These are phyloP conservation scores for Eugenia klotzschiana DNA, from an alignment of 441 rosid species.

Conservation along the genomic window DNA sequence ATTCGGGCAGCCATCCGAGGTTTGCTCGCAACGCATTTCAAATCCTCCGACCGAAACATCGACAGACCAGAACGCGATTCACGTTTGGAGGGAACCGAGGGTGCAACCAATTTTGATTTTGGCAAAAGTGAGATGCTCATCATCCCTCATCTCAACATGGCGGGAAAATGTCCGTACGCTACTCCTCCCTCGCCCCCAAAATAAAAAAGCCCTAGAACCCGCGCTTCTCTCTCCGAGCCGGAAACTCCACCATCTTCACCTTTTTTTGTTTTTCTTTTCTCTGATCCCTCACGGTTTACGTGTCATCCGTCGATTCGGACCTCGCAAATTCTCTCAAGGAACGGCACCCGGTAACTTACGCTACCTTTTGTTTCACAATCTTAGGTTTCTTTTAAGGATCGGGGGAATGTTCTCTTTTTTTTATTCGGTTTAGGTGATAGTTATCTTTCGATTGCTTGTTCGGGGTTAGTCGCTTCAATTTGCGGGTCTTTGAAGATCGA, in stretches of 20 bases:
- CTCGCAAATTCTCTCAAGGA: background rate
- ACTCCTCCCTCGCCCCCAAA: constrained; percentile 11
- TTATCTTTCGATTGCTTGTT: background rate
- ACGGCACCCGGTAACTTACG: background rate
- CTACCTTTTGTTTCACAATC: background rate
- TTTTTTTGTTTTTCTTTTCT: too few species aligned
- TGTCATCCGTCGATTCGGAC: background rate
- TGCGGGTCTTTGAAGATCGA: background rate
- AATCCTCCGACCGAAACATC: background rate
- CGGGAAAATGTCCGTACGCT: constrained; percentile 63
- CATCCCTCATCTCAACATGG: constrained; percentile 17
- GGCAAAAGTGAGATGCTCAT: background rate
- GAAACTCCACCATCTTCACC: background rate
- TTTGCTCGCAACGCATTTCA: background rate
- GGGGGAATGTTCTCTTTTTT: background rate
- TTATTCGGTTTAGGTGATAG: background rate
- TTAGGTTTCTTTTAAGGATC: background rate
- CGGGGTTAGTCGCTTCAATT: background rate
- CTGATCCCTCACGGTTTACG: background rate
- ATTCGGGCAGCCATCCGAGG: background rate
- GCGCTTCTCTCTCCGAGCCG: background rate
- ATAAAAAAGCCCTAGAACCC: background rate
- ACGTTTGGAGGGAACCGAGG: background rate
- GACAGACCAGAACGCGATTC: background rate
- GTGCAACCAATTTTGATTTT: background rate